Evolutionary conservation across 768 basidiomycete genomes (phyloP), one percentile per base, ranked within the genome.

Genomic region (Mrakia frigida): DNA sequence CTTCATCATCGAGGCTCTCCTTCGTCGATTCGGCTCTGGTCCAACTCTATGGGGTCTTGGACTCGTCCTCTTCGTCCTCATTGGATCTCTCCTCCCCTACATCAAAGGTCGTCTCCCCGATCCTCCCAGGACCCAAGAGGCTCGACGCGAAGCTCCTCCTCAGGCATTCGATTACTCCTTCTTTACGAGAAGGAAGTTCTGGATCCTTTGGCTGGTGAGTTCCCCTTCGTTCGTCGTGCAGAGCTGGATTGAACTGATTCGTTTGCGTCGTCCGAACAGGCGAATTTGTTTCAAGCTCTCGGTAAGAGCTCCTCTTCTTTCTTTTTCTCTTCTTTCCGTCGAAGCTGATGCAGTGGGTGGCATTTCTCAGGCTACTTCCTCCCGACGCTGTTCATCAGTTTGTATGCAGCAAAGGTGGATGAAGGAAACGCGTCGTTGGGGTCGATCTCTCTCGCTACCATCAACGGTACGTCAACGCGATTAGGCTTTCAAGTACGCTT

Each of bases 291-390:
- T 16, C 61, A 63, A 63, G 61, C 61, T 10, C 31, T 63, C 1
- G 61, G 61, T 63, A 28, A 0, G 56, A 28, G 1, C 28, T 11
- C 60, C 6, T 33, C n/a, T 43, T 61, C n/a, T n/a, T n/a, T n/a
- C n/a, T n/a, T n/a, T n/a, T n/a, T n/a, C n/a, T n/a, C n/a, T n/a
- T n/a, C n/a, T n/a, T n/a, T n/a, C n/a, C n/a, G n/a, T n/a, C n/a
- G n/a, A n/a, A n/a, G n/a, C n/a, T n/a, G n/a, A n/a, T n/a, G n/a
- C n/a, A n/a, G n/a, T n/a, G n/a, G n/a, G n/a, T n/a, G n/a, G n/a
- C n/a, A n/a, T n/a, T n/a, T n/a, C n/a, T n/a, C 16, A 63, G 61
- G 61, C 61, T 63, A 63, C 61, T 63, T 63, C 61, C 31, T 63
- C 33, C 61, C 61, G 1, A 63, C 61, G 6, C 61, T 63, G 14